Evolutionary conservation across 1,284 basidiomycete genomes (phyloP).

Genomic region (Bjerkandera adusta): DNA sequence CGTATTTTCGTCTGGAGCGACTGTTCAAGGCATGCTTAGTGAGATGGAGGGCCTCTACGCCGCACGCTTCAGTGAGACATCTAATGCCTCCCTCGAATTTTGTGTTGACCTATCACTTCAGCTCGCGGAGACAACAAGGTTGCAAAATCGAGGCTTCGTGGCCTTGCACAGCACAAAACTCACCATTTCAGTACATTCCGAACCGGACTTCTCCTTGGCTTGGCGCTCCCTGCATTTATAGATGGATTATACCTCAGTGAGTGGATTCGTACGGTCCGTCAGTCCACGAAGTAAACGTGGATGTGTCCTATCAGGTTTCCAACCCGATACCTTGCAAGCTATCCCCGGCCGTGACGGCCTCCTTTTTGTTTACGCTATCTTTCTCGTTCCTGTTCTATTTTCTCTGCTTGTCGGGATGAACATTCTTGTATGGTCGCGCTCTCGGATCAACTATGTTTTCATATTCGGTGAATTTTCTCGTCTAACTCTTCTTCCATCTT

Average conservation of each 20-base stretch:
- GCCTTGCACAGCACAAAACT: constrained; percentile 50
- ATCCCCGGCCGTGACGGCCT: constrained; percentile 77
- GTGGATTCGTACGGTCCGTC: constrained; percentile 23
- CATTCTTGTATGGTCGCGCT: constrained; percentile 71
- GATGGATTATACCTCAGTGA: constrained; percentile 70
- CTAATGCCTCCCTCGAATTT: neutral
- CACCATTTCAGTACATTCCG: constrained; percentile 80
- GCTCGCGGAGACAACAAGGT: constrained; percentile 84
- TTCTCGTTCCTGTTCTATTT: constrained; percentile 79
- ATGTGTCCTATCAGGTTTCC: constrained; percentile 48
- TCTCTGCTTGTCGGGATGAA: constrained; percentile 81
- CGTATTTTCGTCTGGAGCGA: constrained; percentile 58
- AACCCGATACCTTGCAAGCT: constrained; percentile 48
- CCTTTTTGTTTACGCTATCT: constrained; percentile 78
- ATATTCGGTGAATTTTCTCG: constrained; percentile 70
- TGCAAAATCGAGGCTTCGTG: constrained; percentile 70
- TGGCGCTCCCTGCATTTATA: constrained; percentile 74
- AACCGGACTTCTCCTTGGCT: constrained; percentile 75
- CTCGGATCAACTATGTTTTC: constrained; percentile 87
- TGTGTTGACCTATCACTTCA: constrained; percentile 27
- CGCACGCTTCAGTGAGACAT: constrained; percentile 63
- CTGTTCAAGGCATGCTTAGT: constrained; percentile 66
- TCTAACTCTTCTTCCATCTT: neutral
- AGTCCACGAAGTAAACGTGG: neutral
- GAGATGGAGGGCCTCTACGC: constrained; percentile 78